Evolutionary conservation across 306 rosid genomes (phyloP), one percentile per base, ranked within the genome.

Genomic region (Coriaria nepalensis): DNA sequence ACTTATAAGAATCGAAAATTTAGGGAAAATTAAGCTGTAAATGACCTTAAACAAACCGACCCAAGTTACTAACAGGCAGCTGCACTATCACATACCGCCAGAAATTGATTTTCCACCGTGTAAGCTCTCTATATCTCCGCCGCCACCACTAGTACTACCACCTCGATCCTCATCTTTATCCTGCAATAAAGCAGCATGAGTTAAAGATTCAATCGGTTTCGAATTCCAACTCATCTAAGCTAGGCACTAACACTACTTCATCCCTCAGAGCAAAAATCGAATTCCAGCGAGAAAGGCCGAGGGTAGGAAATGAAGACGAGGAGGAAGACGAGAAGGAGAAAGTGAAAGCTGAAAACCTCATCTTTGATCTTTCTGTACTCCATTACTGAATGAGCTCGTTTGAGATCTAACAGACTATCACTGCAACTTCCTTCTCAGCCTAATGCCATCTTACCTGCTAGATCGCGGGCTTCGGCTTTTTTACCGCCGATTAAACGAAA

Each of bases 301-400:
- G 33, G 37, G 34, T 45, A 35, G 9, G 40, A 29, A 12, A 45
- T 8, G 49, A 53, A n/a, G 12, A 32, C 4, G 8, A 12, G 32
- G 12, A 49, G 45, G 13, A 7, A 10, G 14, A 42, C 39, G 37
- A 13, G 35, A 39, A 39, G 59, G 10, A 11, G 42, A 37, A 12
- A 12, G 14, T 2, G 13, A 7, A 9, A 60, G 29, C 29, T 20
- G 29, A 55, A 36, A 54, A 76, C 96, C 86, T 82, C 74, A 44
- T 73, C 83, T 63, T 82, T 86, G 72, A 81, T 76, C 71, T 82
- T 86, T 56, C 88, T 55, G 69, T 86, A 86, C 75, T 86, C 96
- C 93, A 86, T 86, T 61, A 33, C 35, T 12, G 43, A 39, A 51
- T 45, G 54, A 13, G 8, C 43, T 52, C 10, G n/a, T 57, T 20